Evolutionary conservation across 2,329 filamentous ascomycete genomes (phyloP).

Genomic region (Trichoderma lentiforme): DNA sequence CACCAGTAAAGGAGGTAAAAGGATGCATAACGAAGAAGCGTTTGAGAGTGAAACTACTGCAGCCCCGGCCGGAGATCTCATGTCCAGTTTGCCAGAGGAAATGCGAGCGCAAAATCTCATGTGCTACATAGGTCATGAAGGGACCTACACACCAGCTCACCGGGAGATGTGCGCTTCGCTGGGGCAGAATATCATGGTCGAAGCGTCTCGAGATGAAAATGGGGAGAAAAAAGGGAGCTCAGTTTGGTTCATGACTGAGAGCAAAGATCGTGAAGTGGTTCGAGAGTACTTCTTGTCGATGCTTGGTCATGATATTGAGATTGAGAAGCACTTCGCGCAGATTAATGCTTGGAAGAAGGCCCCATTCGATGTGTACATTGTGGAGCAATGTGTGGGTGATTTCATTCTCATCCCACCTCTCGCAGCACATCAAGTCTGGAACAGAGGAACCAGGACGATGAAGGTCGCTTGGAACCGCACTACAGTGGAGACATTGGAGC

Average conservation of each 20-base stretch:
- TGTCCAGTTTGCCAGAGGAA: slow-evolving; percentile 81
- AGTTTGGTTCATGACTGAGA: slow-evolving; percentile 98
- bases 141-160: slow-evolving; percentile 92
- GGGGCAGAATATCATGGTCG: slow-evolving; percentile 98
- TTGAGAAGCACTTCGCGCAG: slow-evolving; percentile 95
- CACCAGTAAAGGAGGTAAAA: slow-evolving; percentile 36
- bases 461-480: slow-evolving; percentile 98
- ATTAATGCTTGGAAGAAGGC: slow-evolving; percentile 94
- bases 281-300: slow-evolving; percentile 92
- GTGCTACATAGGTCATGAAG: slow-evolving; percentile 98
- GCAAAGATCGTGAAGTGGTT: slow-evolving; percentile 83
- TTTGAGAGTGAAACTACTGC: slow-evolving; percentile 54
- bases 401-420: slow-evolving; percentile 91
- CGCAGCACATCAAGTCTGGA: slow-evolving; percentile 97
- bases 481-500: slow-evolving; percentile 82
- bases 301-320: slow-evolving; percentile 92
- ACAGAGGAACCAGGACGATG: slow-evolving; percentile 90
- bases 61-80: slow-evolving; percentile 80
- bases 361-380: slow-evolving; percentile 86
- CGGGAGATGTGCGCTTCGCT: slow-evolving; percentile 96
- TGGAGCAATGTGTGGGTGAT: slow-evolving; percentile 86
- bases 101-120: slow-evolving; percentile 97
- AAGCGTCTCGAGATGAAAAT: slow-evolving; percentile 69
- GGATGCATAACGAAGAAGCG: slow-evolving; percentile 33
- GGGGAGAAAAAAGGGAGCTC: slow-evolving; percentile 84